Evolutionary conservation across 176 grass and related monocot species (phyloP).

Genomic region (Zoysia pacifica): DNA sequence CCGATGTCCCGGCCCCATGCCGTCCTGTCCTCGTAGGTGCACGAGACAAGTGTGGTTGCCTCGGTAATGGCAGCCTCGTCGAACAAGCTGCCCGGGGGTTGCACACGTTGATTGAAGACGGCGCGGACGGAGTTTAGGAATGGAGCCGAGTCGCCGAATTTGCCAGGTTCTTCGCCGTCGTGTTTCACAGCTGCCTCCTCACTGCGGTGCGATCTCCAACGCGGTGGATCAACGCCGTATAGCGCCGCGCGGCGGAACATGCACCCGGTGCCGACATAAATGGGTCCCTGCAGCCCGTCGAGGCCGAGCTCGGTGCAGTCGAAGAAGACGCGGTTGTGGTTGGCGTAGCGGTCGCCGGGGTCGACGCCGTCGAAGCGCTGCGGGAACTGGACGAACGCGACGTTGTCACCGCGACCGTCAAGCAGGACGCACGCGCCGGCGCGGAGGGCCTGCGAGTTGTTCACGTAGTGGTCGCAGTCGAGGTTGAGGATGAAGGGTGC

Average conservation of each 20-base stretch:
- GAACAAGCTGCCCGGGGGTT: neutral
- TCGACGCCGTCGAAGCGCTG: constrained; percentile 76
- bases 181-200: neutral
- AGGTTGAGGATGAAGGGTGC: constrained; percentile 39
- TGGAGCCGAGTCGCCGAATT: neutral
- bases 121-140: neutral
- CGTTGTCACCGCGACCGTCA: neutral
- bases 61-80: neutral
- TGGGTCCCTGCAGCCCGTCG: constrained; percentile 64
- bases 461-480: constrained; percentile 46
- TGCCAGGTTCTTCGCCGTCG: neutral
- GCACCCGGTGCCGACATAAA: constrained; percentile 40
- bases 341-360: constrained; percentile 61
- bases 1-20: constrained; percentile 31
- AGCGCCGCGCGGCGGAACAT: constrained; percentile 34
- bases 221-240: constrained; percentile 16
- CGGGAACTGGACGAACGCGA: constrained; percentile 73
- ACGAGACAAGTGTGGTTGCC: constrained; percentile 20
- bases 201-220: neutral
- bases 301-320: constrained; percentile 75
- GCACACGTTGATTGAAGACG: neutral
- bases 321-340: constrained; percentile 83
- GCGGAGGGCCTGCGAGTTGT: constrained; percentile 32
- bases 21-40: constrained; percentile 28
- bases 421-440: constrained; percentile 22